phyloP scores from a whole-genome alignment of 352 stramenopile genomes.

The Phytophthora nicotianae region DNA sequence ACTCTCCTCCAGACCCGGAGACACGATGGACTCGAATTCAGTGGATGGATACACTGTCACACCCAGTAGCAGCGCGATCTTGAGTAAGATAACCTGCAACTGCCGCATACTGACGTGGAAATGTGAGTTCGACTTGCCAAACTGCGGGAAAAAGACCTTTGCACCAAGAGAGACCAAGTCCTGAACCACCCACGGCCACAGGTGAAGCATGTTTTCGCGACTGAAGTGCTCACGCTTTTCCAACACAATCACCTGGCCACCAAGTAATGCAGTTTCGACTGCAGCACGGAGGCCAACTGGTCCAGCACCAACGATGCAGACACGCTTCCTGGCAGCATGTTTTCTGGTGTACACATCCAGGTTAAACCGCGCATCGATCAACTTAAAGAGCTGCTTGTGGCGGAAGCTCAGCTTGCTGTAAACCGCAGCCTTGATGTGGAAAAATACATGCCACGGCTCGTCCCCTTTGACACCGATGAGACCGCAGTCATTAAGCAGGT shows the following conservation, averaged over 20 bases:
- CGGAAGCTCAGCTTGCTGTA: constrained; percentile 64
- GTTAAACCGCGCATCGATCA: constrained; percentile 56
- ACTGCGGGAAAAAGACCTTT: constrained; percentile 75
- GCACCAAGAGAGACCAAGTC: constrained; percentile 70
- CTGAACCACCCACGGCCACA: constrained; percentile 83
- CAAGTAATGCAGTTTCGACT: constrained; percentile 67
- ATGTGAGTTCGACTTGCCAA: constrained; percentile 72
- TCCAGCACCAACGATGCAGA: constrained; percentile 71
- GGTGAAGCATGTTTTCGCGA: constrained; percentile 79
- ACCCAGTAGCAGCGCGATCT: constrained; percentile 68
- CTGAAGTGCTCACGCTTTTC: constrained; percentile 80
- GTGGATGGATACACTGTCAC: constrained; percentile 61
- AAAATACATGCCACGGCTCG: constrained; percentile 58
- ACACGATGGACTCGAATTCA: constrained; percentile 51
- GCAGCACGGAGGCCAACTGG: constrained; percentile 74
- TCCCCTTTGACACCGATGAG: constrained; percentile 43
- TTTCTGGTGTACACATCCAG: constrained; percentile 53
- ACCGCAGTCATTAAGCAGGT: constrained; percentile 52
- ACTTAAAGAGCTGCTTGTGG: constrained; percentile 73
- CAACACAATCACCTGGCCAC: constrained; percentile 66
- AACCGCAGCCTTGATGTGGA: constrained; percentile 57
- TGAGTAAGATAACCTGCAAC: constrained; percentile 81
- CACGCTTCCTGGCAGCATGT: constrained; percentile 50
- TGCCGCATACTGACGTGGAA: constrained; percentile 84
- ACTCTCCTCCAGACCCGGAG: constrained; percentile 52